phyloP scores from a whole-genome alignment of 345 rosid genomes.

The Syzygium aromaticum region DNA sequence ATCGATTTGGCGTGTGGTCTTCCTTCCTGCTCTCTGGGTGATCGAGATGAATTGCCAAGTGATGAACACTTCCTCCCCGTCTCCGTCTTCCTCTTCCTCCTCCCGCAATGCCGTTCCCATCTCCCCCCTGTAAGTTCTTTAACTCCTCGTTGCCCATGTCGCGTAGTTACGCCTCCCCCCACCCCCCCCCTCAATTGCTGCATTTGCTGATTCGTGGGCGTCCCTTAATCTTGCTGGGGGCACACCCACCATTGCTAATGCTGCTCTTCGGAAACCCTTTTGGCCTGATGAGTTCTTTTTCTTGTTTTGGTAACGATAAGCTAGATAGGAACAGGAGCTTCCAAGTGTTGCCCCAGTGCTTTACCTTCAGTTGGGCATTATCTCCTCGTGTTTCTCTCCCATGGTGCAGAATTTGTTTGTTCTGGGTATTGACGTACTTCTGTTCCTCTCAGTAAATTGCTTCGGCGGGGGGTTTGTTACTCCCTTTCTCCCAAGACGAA shows the following conservation, averaged over 20 bases:
- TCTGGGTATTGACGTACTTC: background rate
- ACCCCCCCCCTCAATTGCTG: background rate
- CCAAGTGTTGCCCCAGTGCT: background rate
- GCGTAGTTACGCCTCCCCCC: background rate
- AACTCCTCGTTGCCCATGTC: background rate
- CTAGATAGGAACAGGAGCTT: background rate
- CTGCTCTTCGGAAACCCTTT: background rate
- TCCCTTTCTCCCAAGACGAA: constrained; percentile 36
- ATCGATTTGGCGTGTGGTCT: background rate
- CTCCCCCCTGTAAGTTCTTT: constrained; percentile 4
- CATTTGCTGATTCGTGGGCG: background rate
- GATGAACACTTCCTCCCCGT: constrained; percentile 12
- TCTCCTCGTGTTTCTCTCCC: background rate
- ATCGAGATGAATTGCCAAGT: constrained; percentile 7
- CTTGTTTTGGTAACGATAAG: background rate
- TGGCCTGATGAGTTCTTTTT: background rate
- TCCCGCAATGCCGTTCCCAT: constrained; percentile 7
- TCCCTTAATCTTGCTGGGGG: background rate
- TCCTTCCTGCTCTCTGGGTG: background rate
- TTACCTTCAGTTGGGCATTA: background rate
- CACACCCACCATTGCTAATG: background rate
- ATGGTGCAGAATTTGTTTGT: background rate
- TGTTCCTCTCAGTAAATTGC: background rate
- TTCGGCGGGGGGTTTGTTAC: constrained; percentile 24
- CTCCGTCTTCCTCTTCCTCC: constrained; percentile 14